Base-by-base conservation (phyloP, 257 asterid genomes). In the Penstemon eatonii region DNA sequence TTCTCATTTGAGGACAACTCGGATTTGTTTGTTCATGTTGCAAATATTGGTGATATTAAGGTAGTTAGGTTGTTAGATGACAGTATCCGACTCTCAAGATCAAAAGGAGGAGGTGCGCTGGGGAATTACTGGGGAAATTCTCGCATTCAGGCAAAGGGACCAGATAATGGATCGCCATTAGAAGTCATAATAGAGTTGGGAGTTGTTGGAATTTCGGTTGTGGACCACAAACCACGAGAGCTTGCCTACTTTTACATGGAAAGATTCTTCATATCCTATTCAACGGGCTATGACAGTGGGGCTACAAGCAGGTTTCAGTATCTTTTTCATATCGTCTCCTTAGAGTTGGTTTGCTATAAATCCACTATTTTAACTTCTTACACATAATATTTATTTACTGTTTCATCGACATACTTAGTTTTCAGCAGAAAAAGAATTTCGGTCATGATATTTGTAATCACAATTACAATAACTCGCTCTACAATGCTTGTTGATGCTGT, bases 211-310 rank as follows among this genome's bases (percentile, higher is more conserved):
- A 73, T 93, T 79, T 93, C 99, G 68, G 50, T 90, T 58, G 82
- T 93, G 75, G 97, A 93, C 76, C 96, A 87, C 73, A 86, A 61
- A 80, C 99, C 99, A 66, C 83, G 90, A 81, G 99, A 93, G 81
- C 82, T 93, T 38, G 88, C 89, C 68, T 93, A 93, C 82, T 78
- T 93, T 80, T 93, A 93, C 81, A 74, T 93, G 89, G 96, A 91
- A 79, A 90, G 92, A 75, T 82, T 93, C 66, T 89, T 76, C 79
- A 73, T 89, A 76, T 85, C 95, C 68, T 90, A 88, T 76, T 87
- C 95, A 37, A 87, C 96, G 53, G 97, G 99, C 73, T 90, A 84
- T 84, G 99, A 86, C 82, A 93, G 93, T 72, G 97, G 99, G 59
- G 83, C 87, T 54, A 93, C 99, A 56, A 93, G 92, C 96, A 93